Evolutionary conservation across 192 early-diverging fungal species (phyloP), one percentile per base, ranked within the genome.

Genomic region (Gonapodya prolifera): DNA sequence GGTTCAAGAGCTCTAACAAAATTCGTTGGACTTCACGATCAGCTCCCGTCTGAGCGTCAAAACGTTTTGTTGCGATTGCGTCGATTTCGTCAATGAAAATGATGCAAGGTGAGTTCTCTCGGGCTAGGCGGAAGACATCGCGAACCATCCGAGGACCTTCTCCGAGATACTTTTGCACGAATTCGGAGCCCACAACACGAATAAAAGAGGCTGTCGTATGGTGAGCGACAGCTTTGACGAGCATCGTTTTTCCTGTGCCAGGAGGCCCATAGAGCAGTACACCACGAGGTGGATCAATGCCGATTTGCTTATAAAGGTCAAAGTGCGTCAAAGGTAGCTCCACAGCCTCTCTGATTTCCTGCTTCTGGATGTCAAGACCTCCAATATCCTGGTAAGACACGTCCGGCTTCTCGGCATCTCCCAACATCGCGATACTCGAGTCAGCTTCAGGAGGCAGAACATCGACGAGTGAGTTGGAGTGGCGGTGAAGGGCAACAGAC

Each of bases 51-150:
- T 96, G 95, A 1, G 98, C 95, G 83, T 99, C 98, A 78, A 95
- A 99, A 80, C 95, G 92, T 82, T 99, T 99, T 30, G 95, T 97
- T 23, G 95, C 98, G 82, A 99, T 94, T 31, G 98, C 95, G 85
- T 99, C 98, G 75, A 99, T 92, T 86, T 99, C 96, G 82, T 99
- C 98, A 78, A 99, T 98, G 81, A 98, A 99, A 75, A 99, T 94
- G 80, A 98, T 98, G 2, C 94, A 88, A 1, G 98, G 98, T 35
- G 98, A 94, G 84, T 99, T 97, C 78, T 99, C 98, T 69, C 95
- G 88, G 0, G 96, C 98, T 75, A 99, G 83, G 33, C 96, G 84
- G 91, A 99, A 99, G 28, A 96, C 91, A 81, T 99, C 98, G 75
- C 98, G 90, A 2, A 98, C 98, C 92, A 98, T 96, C 69, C 96